Base-by-base conservation (phyloP, 768 basidiomycete genomes). In the Boletellus emodensis region DNA sequence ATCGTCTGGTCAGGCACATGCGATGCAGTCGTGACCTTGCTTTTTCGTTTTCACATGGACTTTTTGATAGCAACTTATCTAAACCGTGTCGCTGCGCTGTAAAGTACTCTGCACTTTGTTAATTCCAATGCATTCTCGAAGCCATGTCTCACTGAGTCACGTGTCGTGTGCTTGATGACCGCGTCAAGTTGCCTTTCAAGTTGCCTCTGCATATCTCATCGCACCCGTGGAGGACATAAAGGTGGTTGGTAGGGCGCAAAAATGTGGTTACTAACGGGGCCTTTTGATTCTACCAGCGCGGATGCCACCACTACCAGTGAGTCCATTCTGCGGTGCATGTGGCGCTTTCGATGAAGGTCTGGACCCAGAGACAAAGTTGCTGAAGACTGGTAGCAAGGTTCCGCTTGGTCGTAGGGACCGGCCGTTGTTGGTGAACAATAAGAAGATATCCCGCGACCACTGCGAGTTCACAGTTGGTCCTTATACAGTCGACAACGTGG, bases 371-470 rank as follows among this genome's bases (percentile, higher is more conserved):
- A 65, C 61, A 13, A 89, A 87, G 61, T 65, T 88, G 18, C 71
- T 90, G 39, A 87, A 84, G 62, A 72, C 84, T 2, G 77, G 78
- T 14, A 74, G 66, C 34, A 71, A 70, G 12, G 83, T 87, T 49
- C 34, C 58, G 0, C 56, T 90, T 1, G 85, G 86, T 14, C 73
- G 88, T 37, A 84, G 79, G 64, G 78, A 74, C 1, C 66, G 67
- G 38, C 71, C 72, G 0, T 68, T 90, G 2, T 26, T 73, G 4
- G 67, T 90, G 40, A 77, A 76, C 51, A 75, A 73, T 68, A 82
- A 82, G 60, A 84, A 80, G 61, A 74, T 91, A 40, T 90, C 87
- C 0, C 73, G 75, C 26, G 70, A 79, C 18, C 83, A 87, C 54
- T 81, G 79, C 42, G 66, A 73, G 42, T 78, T 90, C 48, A 67